Percentiles rank a stretch among this genome's conserved stretches.
Evolutionary conservation across 2,329 filamentous ascomycete species (phyloP).

Genomic region (Arthrobotrys megalospora): DNA sequence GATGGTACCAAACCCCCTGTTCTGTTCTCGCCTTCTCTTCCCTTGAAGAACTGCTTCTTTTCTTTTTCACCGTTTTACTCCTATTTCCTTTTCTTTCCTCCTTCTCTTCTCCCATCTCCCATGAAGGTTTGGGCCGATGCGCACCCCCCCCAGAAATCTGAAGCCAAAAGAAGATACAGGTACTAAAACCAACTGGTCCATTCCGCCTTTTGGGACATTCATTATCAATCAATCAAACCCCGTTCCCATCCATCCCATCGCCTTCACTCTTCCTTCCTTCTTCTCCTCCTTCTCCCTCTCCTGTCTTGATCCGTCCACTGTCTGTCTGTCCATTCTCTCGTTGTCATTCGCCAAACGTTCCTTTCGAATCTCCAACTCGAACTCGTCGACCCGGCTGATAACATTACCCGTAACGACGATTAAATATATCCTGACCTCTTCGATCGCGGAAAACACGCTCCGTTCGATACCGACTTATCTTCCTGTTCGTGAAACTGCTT

Average conservation of each 20-base stretch:
- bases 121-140: constrained; percentile 33
- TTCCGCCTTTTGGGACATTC: constrained; percentile 23
- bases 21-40: constrained; percentile 50
- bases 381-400: constrained; percentile 35
- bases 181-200: constrained; percentile 14
- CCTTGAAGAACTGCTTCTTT: constrained; percentile 25
- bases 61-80: constrained; percentile 58
- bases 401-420: constrained; percentile 29
- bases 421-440: constrained; percentile 14
- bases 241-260: constrained; percentile 36
- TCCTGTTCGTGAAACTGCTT: not conserved
- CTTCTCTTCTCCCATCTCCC: constrained; percentile 15
- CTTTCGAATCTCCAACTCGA: constrained; percentile 22
- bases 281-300: constrained; percentile 17
- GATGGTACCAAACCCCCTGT: not conserved
- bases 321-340: constrained; percentile 18
- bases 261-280: constrained; percentile 26
- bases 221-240: constrained; percentile 46
- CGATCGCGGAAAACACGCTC: constrained; percentile 18
- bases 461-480: constrained; percentile 10
- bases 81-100: constrained; percentile 40
- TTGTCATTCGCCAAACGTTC: constrained; percentile 43
- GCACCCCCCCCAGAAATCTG: constrained; percentile 20
- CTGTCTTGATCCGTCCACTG: constrained; percentile 9
- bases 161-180: constrained; percentile 11